Evolutionary conservation across 1,139 yeast genomes (phyloP).

Genomic region (Yamadazyma songkhlaensis): DNA sequence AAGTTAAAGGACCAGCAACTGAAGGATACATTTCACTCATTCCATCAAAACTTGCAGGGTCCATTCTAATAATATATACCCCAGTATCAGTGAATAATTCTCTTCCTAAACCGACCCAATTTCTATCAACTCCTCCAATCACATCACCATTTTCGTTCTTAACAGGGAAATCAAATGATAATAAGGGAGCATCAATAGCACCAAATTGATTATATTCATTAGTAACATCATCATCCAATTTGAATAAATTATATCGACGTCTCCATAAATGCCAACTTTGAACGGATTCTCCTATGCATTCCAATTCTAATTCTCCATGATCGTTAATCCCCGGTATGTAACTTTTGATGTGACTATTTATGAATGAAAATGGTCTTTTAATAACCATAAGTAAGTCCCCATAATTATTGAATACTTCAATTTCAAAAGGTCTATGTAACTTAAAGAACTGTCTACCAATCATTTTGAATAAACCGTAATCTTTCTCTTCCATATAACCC

Average conservation of each 20-base stretch:
- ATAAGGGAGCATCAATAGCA: slow-evolving; percentile 78
- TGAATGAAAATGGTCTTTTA: slow-evolving; percentile 78
- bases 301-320: slow-evolving; percentile 37
- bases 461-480: slow-evolving; percentile 64
- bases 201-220: slow-evolving; percentile 72
- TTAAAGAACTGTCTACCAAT: slow-evolving; percentile 78
- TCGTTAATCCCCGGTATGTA: slow-evolving; percentile 54
- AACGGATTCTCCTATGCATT: slow-evolving; percentile 75
- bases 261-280: slow-evolving; percentile 97
- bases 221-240: slow-evolving; percentile 42
- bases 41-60: slow-evolving; percentile 59
- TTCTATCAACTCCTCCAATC: slow-evolving; percentile 78
- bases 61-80: slow-evolving; percentile 82
- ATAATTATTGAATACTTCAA: slow-evolving; percentile 70
- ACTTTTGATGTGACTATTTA: slow-evolving; percentile 83
- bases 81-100: slow-evolving; percentile 95
- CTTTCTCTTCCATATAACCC: slow-evolving; percentile 82
- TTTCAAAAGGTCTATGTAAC: slow-evolving; percentile 82
- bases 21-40: slow-evolving; percentile 39
- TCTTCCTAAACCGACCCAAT: slow-evolving; percentile 93
- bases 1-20: slow-evolving; percentile 49
- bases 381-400: slow-evolving; percentile 72
- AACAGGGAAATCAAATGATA: slow-evolving; percentile 85
- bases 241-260: slow-evolving; percentile 76
- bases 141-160: slow-evolving; percentile 54